phyloP scores from a whole-genome alignment of 257 asterid species.

The Osmanthus fragrans region DNA sequence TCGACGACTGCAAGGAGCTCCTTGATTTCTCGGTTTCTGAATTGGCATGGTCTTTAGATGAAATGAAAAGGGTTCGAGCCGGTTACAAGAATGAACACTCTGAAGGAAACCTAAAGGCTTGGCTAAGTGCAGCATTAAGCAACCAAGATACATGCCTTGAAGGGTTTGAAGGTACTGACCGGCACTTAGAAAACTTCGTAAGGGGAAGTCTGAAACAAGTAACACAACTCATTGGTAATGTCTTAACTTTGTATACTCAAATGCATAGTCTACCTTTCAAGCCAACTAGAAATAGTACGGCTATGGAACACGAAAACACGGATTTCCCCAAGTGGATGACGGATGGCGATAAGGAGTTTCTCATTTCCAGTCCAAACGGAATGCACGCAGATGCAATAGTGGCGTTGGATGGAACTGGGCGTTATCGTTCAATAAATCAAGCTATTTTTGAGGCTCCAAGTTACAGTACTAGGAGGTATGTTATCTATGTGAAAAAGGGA shows the following conservation, averaged over 20 bases:
- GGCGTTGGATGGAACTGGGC: slow-evolving; percentile 76
- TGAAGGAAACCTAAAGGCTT: slow-evolving; percentile 79
- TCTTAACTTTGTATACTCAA: slow-evolving; percentile 61
- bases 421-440: slow-evolving; percentile 57
- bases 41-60: slow-evolving; percentile 75
- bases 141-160: slow-evolving; percentile 96
- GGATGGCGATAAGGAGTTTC: slow-evolving; percentile 61
- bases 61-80: slow-evolving; percentile 64
- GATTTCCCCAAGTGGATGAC: slow-evolving; percentile 76
- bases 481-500: slow-evolving; percentile 87
- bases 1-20: slow-evolving; percentile 88
- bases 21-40: slow-evolving; percentile 88
- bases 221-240: slow-evolving; percentile 84
- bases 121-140: slow-evolving; percentile 97
- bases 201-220: slow-evolving; percentile 78
- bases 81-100: slow-evolving; percentile 43
- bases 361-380: slow-evolving; percentile 37
- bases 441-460: slow-evolving; percentile 76
- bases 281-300: slow-evolving; percentile 34
- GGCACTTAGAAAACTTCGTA: slow-evolving; percentile 59
- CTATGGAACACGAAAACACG: neutral
- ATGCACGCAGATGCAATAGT: slow-evolving; percentile 76
- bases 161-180: slow-evolving; percentile 91
- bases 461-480: slow-evolving; percentile 67
- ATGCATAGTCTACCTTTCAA: slow-evolving; percentile 59